Evolutionary conservation across 192 early-diverging fungal genomes (phyloP).

Genomic region (Podila epicladia): DNA sequence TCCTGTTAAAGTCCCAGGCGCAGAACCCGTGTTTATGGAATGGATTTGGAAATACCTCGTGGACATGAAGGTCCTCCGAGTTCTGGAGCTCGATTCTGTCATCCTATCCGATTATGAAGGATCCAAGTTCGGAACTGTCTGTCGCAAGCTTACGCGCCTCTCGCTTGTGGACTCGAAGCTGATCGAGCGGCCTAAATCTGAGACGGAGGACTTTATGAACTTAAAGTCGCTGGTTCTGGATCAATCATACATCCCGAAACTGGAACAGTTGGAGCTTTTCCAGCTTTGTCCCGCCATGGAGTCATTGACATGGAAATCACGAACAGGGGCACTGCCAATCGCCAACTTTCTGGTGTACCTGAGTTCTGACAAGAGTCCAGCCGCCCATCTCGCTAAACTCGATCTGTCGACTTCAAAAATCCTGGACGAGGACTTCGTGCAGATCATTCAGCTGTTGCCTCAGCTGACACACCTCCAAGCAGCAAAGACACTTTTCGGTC

Average conservation of each 20-base stretch:
- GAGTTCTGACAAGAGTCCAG: conserved; percentile 3
- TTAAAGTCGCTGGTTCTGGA: conserved; percentile 14
- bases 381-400: not conserved
- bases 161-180: conserved; percentile 18
- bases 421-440: conserved; percentile 10
- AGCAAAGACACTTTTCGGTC: conserved; percentile 9
- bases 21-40: conserved; percentile 13
- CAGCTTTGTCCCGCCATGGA: conserved; percentile 15
- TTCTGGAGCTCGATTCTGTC: conserved; percentile 11
- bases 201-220: not conserved
- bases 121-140: conserved; percentile 5
- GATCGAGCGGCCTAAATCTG: conserved; percentile 19
- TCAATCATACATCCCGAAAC: conserved; percentile 15
- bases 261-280: conserved; percentile 7
- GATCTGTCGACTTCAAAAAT: conserved; percentile 10
- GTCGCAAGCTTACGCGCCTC: conserved; percentile 4
- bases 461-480: conserved; percentile 5
- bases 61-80: not conserved
- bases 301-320: conserved; percentile 17
- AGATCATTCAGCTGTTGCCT: conserved; percentile 6
- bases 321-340: conserved; percentile 6
- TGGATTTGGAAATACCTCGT: conserved; percentile 5
- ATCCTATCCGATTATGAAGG: conserved; percentile 26
- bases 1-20: not conserved
- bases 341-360: conserved; percentile 15